These are phyloP conservation scores for Wallacemonas sp. DNA, from an alignment of 208 protist species.

Conservation along the genomic window DNA sequence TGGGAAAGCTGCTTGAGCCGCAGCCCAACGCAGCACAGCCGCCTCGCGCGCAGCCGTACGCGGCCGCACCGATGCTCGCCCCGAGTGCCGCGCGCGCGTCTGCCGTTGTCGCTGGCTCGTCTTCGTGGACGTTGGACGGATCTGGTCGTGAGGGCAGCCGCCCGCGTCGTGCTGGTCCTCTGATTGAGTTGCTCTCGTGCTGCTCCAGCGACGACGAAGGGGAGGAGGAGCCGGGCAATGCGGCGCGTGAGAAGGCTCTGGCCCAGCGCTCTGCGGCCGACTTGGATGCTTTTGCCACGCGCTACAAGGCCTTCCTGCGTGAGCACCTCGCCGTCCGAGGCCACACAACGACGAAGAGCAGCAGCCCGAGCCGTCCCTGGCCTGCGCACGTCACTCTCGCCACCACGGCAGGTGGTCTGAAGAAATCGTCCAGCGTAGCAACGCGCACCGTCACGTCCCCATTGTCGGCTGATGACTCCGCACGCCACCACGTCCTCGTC, in stretches of 20 bases:
- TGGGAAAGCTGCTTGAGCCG: not conserved
- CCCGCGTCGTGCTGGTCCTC: not conserved
- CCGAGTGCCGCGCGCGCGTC: not conserved
- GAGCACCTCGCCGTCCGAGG: not conserved
- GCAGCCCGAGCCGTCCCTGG: too few relatives aligned
- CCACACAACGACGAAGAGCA: not conserved
- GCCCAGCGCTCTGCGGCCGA: conserved; percentile 6
- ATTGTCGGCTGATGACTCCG: too few relatives aligned
- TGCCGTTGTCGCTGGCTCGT: too few relatives aligned
- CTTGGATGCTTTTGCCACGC: not conserved
- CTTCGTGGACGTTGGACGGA: too few relatives aligned
- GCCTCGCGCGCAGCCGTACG: too few relatives aligned
- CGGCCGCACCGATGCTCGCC: too few relatives aligned
- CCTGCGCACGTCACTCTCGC: too few relatives aligned
- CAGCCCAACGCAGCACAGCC: not conserved
- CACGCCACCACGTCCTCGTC: not conserved
- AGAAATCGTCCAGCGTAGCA: too few relatives aligned
- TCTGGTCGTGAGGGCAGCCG: too few relatives aligned
- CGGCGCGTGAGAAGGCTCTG: not conserved
- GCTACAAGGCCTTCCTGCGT: conserved; percentile 7
- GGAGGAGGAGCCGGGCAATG: not conserved
- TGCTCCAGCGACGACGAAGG: conserved; percentile 7
- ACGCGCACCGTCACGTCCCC: too few relatives aligned
- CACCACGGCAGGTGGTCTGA: too few relatives aligned
- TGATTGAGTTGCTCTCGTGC: conserved; percentile 10